These are phyloP conservation scores for Aquilaria yunnanensis DNA, from an alignment of 345 rosid species.

Conservation along the genomic window DNA sequence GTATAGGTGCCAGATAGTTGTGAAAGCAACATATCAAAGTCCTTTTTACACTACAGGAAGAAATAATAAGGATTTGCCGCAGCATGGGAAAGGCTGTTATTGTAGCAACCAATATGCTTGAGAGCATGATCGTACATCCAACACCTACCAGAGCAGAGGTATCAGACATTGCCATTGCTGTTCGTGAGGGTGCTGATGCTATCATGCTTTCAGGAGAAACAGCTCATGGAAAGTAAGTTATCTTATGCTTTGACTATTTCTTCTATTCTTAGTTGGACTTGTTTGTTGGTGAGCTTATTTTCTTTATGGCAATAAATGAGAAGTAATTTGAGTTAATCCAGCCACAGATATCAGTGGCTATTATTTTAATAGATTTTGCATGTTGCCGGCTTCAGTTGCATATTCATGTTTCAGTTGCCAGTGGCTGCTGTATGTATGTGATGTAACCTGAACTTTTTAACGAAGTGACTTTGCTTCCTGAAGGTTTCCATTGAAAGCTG, in stretches of 20 bases:
- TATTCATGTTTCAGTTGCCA: not conserved
- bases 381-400: not conserved
- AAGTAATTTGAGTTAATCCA: no score
- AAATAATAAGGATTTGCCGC: constrained; percentile 82
- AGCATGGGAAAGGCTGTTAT: constrained; percentile 99
- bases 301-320: not conserved
- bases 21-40: not conserved
- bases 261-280: not conserved
- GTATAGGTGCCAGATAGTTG: constrained; percentile 10
- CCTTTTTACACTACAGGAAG: constrained; percentile 48
- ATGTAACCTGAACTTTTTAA: not conserved
- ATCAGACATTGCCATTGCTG: constrained; percentile 97
- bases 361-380: not conserved
- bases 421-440: not conserved
- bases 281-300: not conserved
- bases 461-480: constrained; percentile 12
- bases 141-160: constrained; percentile 98
- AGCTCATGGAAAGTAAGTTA: constrained; percentile 94
- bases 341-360: no score
- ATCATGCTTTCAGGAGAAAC: constrained; percentile 99
- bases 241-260: not conserved
- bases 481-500: constrained; percentile 94
- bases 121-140: constrained; percentile 99
- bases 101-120: constrained; percentile 98
- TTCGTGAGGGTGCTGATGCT: constrained; percentile 96